These are phyloP conservation scores for Aureobasidium namibiae DNA, from an alignment of 2,329 filamentous ascomycete genomes.

Conservation along the genomic window DNA sequence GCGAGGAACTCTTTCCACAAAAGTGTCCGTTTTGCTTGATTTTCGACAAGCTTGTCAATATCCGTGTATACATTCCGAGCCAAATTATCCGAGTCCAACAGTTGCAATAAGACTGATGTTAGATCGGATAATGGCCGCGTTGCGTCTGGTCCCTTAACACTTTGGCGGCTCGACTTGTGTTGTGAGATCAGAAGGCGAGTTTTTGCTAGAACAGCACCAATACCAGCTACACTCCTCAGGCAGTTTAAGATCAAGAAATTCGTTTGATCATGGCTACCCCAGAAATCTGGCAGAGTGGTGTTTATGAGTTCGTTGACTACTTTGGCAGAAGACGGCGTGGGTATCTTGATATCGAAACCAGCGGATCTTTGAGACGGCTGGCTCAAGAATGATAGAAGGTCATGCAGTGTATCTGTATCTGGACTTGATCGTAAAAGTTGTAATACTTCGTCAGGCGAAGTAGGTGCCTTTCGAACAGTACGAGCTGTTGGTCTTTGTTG, in stretches of 20 bases:
- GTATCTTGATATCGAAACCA: slow-evolving; percentile 50
- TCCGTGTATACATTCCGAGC: slow-evolving; percentile 38
- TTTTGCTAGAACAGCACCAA: slow-evolving; percentile 62
- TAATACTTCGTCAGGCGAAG: slow-evolving; percentile 22
- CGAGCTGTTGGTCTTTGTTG: not conserved
- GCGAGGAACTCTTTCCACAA: slow-evolving; percentile 57
- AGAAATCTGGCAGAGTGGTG: slow-evolving; percentile 73
- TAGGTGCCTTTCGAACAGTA: not conserved
- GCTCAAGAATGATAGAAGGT: slow-evolving; percentile 25
- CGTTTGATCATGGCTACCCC: slow-evolving; percentile 50
- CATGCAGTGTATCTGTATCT: slow-evolving; percentile 24
- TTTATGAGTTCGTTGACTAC: slow-evolving; percentile 67
- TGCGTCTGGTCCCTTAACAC: slow-evolving; percentile 22
- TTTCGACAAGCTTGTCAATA: slow-evolving; percentile 32
- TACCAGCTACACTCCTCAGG: slow-evolving; percentile 63
- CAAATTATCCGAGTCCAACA: slow-evolving; percentile 39
- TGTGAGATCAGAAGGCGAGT: not conserved
- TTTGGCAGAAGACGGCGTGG: slow-evolving; percentile 62
- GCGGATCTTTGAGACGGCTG: slow-evolving; percentile 14
- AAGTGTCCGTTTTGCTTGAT: slow-evolving; percentile 39
- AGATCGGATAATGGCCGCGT: slow-evolving; percentile 27
- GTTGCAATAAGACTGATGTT: slow-evolving; percentile 32
- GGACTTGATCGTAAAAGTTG: slow-evolving; percentile 34
- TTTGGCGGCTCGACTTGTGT: not conserved
- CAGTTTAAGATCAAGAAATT: slow-evolving; percentile 51